A percentile compares a stretch with the other conserved stretches of the same genome.
Conservation (phyloP, 306 rosid genomes). For the Alnus glutinosa region DNA sequence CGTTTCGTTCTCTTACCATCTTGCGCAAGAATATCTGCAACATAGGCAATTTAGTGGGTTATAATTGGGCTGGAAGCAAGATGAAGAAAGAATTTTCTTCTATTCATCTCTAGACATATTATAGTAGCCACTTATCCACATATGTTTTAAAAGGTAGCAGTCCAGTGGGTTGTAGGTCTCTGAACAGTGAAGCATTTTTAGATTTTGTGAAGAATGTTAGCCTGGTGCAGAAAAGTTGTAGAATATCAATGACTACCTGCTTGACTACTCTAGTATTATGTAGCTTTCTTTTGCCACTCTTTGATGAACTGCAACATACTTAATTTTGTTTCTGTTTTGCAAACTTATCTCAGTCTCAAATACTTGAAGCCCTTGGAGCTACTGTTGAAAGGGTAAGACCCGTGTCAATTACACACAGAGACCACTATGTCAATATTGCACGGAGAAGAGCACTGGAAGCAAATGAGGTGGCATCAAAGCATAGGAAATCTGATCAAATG, state of each 20-base stretch:
- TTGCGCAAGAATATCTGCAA: background rate
- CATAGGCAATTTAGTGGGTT: background rate
- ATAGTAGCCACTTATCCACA: background rate
- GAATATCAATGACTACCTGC: background rate
- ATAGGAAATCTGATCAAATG: constrained; percentile 29
- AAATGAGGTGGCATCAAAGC: constrained; percentile 54
- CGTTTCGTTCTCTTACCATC: background rate
- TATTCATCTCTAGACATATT: background rate
- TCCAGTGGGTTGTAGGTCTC: background rate
- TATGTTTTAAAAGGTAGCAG: background rate
- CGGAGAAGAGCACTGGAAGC: constrained; percentile 76
- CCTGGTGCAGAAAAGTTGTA: background rate
- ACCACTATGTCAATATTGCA: constrained; percentile 90
- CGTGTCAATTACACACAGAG: constrained; percentile 83
- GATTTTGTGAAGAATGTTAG: background rate
- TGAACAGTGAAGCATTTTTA: background rate
- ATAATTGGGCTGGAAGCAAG: background rate
- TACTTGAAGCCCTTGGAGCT: constrained; percentile 81
- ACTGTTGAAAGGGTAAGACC: constrained; percentile 92
- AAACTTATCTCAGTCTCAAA: constrained; percentile 64
- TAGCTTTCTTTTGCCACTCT: background rate
- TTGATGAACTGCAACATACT: constrained; percentile 2
- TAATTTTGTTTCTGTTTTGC: constrained; percentile 1
- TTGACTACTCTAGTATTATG: background rate
- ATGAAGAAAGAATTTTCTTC: background rate